Conservation (phyloP, 441 rosid genomes). For the Pelargonium myrrhifolium region DNA sequence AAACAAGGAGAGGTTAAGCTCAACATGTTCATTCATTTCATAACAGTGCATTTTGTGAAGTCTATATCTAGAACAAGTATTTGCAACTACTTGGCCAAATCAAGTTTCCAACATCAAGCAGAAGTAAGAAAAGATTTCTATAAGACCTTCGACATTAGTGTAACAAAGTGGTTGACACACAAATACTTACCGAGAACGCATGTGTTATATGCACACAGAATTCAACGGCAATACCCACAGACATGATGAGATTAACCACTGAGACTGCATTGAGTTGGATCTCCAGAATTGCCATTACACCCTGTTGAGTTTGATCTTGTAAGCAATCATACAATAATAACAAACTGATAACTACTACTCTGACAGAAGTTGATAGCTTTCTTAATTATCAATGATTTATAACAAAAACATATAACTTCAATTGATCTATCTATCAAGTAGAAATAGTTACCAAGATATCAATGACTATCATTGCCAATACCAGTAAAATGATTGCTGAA, state of each 20-base stretch:
- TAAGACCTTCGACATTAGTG: background rate
- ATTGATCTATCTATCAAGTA: slow-evolving; percentile 15
- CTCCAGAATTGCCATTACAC: slow-evolving; percentile 78
- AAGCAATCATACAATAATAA: slow-evolving; percentile 13
- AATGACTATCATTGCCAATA: slow-evolving; percentile 72
- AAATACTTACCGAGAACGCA: slow-evolving; percentile 70
- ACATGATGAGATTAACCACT: slow-evolving; percentile 90
- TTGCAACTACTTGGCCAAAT: background rate
- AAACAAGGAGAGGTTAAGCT: background rate
- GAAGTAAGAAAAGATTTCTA: background rate
- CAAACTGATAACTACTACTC: background rate
- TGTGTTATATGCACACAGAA: slow-evolving; percentile 97
- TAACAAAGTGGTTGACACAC: background rate
- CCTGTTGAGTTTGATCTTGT: slow-evolving; percentile 45
- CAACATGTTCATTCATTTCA: slow-evolving; percentile 8
- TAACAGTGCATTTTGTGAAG: background rate
- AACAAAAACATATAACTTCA: slow-evolving; percentile 15
- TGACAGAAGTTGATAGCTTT: background rate
- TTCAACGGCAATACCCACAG: slow-evolving; percentile 97
- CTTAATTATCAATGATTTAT: background rate
- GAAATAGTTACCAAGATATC: slow-evolving; percentile 68
- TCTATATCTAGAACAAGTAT: background rate
- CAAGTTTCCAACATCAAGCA: background rate
- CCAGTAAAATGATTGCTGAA: slow-evolving; percentile 83
- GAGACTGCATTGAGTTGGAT: slow-evolving; percentile 96